A percentile compares a stretch with the other conserved stretches of the same genome.
These are phyloP conservation scores for Populus trichocarpa DNA, from an alignment of 441 rosid genomes.

Conservation along the genomic window DNA sequence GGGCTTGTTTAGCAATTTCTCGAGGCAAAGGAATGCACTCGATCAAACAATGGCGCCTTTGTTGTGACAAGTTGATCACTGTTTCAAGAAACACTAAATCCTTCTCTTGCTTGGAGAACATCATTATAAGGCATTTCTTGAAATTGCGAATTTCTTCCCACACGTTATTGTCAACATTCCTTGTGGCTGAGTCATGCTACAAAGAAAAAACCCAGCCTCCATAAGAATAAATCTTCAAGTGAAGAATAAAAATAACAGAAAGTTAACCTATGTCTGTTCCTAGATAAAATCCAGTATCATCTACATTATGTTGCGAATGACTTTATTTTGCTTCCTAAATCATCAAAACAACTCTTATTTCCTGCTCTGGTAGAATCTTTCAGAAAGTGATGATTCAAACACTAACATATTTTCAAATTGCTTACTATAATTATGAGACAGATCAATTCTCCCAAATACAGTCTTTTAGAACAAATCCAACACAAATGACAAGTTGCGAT, in stretches of 20 bases:
- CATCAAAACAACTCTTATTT: not conserved
- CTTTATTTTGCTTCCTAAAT: not conserved
- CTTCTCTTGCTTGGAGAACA: slow-evolving; percentile 86
- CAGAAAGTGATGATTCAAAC: not conserved
- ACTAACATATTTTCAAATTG: not conserved
- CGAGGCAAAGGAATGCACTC: slow-evolving; percentile 80
- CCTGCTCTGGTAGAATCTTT: not conserved
- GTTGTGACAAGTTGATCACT: slow-evolving; percentile 75
- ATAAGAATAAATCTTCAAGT: not conserved
- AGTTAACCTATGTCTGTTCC: not conserved
- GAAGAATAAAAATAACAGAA: not conserved
- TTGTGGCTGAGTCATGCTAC: slow-evolving; percentile 83
- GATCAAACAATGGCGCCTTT: slow-evolving; percentile 76
- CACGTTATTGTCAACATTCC: slow-evolving; percentile 61
- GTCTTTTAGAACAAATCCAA: not conserved
- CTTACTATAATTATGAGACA: not conserved
- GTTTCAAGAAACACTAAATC: slow-evolving; percentile 82
- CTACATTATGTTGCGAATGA: not conserved
- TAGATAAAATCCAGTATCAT: not conserved
- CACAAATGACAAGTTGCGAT: not conserved
- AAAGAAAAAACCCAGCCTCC: not conserved
- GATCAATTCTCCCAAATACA: not conserved
- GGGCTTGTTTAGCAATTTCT: slow-evolving; percentile 70
- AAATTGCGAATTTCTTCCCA: slow-evolving; percentile 94
- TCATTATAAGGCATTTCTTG: slow-evolving; percentile 90